These are phyloP conservation scores for Cicer cuneatum DNA, from an alignment of 306 rosid species.

Conservation along the genomic window DNA sequence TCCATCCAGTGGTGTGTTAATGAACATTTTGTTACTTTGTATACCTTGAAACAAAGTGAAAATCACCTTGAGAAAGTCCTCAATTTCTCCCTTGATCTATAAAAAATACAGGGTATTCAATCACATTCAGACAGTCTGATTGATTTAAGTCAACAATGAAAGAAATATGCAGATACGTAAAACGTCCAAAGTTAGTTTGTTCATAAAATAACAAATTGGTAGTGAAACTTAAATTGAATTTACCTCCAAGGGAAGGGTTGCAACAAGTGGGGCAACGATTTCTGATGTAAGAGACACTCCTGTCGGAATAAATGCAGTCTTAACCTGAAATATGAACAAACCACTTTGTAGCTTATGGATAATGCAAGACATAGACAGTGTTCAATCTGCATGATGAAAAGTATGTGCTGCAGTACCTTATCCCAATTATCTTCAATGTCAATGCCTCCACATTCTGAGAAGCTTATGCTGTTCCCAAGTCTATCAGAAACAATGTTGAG, in stretches of 20 bases:
- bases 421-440: conserved; percentile 99
- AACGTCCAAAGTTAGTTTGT: conserved; percentile 10
- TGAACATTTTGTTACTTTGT: conserved; percentile 30
- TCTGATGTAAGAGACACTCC: conserved; percentile 74
- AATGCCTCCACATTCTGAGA: conserved; percentile 97
- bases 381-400: conserved; percentile 13
- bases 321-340: conserved; percentile 67
- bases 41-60: conserved; percentile 88
- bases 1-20: neutral
- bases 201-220: conserved; percentile 16
- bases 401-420: conserved; percentile 57
- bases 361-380: conserved; percentile 3
- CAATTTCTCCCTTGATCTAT: conserved; percentile 82
- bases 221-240: conserved; percentile 17
- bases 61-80: conserved; percentile 74
- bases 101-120: conserved; percentile 25
- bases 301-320: conserved; percentile 83
- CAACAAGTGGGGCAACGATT: conserved; percentile 82
- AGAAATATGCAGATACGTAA: conserved; percentile 16
- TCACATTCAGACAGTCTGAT: conserved; percentile 20
- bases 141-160: conserved; percentile 23
- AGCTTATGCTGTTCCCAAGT: conserved; percentile 89
- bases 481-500: conserved; percentile 90
- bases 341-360: conserved; percentile 32
- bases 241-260: conserved; percentile 97